These are phyloP conservation scores for Sugiyamaella boreocaroliniensis DNA, from an alignment of 805 yeast genomes.

Conservation along the genomic window DNA sequence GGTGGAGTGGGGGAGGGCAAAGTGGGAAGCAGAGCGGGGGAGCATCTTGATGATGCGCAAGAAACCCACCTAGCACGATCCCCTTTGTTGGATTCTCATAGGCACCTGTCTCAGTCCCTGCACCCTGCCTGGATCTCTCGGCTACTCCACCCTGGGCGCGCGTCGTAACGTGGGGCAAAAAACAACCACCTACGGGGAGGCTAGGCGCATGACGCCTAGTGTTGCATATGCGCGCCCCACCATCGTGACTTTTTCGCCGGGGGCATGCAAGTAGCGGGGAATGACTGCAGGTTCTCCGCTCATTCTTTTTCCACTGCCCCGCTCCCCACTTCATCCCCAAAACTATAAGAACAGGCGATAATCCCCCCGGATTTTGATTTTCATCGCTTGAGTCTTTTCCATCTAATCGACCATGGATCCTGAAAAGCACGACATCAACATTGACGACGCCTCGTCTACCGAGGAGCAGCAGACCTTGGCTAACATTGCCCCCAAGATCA, in stretches of 20 bases:
- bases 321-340: background rate
- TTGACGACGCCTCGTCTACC: background rate
- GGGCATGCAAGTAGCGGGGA: background rate
- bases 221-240: background rate
- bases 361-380: background rate
- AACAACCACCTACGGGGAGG: too few species aligned
- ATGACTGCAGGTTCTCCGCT: background rate
- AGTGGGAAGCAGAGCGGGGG: too few species aligned
- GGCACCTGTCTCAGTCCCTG: too few species aligned
- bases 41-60: too few species aligned
- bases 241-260: background rate
- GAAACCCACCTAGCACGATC: too few species aligned
- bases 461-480: background rate
- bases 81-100: too few species aligned
- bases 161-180: too few species aligned
- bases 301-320: background rate
- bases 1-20: too few species aligned
- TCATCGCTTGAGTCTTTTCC: background rate
- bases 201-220: background rate
- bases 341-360: background rate
- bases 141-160: too few species aligned
- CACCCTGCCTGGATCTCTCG: too few species aligned
- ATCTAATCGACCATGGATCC: background rate
- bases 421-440: background rate
- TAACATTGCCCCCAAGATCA: slow-evolving; percentile 11